Evolutionary conservation across 345 rosid genomes (phyloP).

Genomic region (Salix exigua): DNA sequence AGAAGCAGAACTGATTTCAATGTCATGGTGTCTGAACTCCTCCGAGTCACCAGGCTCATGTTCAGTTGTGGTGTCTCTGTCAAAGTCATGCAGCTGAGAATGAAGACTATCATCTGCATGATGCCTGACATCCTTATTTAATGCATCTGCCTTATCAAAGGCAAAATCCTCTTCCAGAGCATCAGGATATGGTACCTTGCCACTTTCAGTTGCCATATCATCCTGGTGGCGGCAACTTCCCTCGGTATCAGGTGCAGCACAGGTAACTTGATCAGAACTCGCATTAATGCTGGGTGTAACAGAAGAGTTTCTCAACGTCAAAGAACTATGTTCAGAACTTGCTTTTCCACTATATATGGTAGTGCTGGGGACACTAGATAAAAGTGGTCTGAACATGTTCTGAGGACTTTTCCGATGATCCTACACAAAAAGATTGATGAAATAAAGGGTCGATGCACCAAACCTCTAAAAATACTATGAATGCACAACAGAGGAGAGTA

Average conservation of each 20-base stretch:
- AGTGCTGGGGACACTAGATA: constrained; percentile 93
- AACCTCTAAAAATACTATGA: constrained; percentile 2
- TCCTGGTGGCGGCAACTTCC: constrained; percentile 48
- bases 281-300: constrained; percentile 63
- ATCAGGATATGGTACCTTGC: constrained; percentile 32
- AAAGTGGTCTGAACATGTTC: constrained; percentile 96
- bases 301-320: constrained; percentile 65
- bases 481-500: background rate
- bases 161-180: constrained; percentile 55
- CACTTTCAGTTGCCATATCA: constrained; percentile 35
- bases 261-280: constrained; percentile 59
- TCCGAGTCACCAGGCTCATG: constrained; percentile 38
- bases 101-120: constrained; percentile 40
- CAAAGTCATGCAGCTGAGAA: constrained; percentile 37
- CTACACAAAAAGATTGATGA: constrained; percentile 40
- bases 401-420: constrained; percentile 86
- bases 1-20: constrained; percentile 43
- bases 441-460: constrained; percentile 12
- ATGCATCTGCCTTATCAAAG: constrained; percentile 51
- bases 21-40: constrained; percentile 38
- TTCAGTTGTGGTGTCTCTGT: constrained; percentile 34
- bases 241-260: constrained; percentile 47
- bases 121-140: constrained; percentile 37
- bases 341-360: constrained; percentile 71
- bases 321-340: constrained; percentile 52